Evolutionary conservation across 257 asterid species (phyloP), one percentile per base, ranked within the genome.

Genomic region (Solanum ahanhuiri): DNA sequence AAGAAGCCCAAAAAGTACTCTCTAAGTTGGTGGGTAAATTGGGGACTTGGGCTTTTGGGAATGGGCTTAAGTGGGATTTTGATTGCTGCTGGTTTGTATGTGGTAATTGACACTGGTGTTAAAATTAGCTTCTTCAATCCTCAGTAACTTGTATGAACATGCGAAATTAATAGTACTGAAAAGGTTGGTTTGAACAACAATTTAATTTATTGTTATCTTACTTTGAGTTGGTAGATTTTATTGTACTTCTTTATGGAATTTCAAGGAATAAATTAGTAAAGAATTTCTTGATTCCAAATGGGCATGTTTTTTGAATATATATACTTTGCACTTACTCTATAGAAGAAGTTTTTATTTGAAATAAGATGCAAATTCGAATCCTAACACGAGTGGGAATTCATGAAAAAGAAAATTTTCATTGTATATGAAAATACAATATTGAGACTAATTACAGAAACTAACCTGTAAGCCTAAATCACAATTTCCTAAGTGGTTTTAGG

Each of bases 21-120:
- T 51, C 87, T 87, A 12, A 87, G 45, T 2, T 95, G 98, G 99
- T 93, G 95, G 88, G n/a, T 93, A 0, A 93, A 93, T 64, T 95
- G 98, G 99, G 89, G 66, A 12, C 90, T 96, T 85, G 98, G 96
- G 10, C 66, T 94, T 4, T 41, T 91, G 1, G 98, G 99, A 17
- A 89, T 92, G 95, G 92, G 79, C 12, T 87, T 96, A 23, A 95
- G 98, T 64, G 91, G 39, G 2, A 7, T 93, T 43, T 81, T 95
- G 28, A 73, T 84, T 22, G 96, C 95, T 3, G 98, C 96, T 5
- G 96, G 98, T 2, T 1, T 94, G 0, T 95, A 95, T 85, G 94
- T 93, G 15, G 89, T 95, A 1, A 90, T 95, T 14, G 93, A 93
- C 25, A 95, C 94, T 9, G 98, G 98, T 20, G 70, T 95, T 83